Percentiles rank a stretch among this genome's conserved stretches.
phyloP scores from a whole-genome alignment of 768 basidiomycete species.

The Hericium erinaceus region DNA sequence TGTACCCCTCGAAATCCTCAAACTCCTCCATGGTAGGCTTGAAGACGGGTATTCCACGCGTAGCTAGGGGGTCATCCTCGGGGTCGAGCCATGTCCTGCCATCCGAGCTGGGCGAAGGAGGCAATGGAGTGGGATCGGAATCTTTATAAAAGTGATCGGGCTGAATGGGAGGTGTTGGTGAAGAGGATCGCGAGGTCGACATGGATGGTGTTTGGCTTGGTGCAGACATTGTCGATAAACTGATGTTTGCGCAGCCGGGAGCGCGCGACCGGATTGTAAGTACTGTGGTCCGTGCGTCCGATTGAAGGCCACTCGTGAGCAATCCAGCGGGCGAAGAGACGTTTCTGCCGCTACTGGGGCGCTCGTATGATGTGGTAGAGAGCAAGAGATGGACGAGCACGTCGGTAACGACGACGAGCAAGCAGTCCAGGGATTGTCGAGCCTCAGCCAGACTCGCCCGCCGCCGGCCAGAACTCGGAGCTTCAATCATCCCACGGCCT shows the following conservation, averaged over 20 bases:
- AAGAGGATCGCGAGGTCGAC: slow-evolving; percentile 41
- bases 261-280: neutral
- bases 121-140: slow-evolving; percentile 33
- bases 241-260: neutral
- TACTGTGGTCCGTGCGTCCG: neutral
- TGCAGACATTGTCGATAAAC: slow-evolving; percentile 5
- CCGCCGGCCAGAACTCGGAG: neutral
- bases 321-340: too few relatives aligned
- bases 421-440: neutral
- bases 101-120: slow-evolving; percentile 56
- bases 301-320: too few relatives aligned
- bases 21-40: slow-evolving; percentile 91
- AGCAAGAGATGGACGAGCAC: neutral
- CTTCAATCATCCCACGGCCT: neutral
- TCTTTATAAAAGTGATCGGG: slow-evolving; percentile 83
- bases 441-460: neutral
- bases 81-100: slow-evolving; percentile 64
- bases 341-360: too few relatives aligned
- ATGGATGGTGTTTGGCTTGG: slow-evolving; percentile 23
- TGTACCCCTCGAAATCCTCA: slow-evolving; percentile 83
- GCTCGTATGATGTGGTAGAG: neutral
- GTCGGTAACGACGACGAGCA: neutral
- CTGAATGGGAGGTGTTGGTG: slow-evolving; percentile 37
- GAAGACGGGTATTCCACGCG: slow-evolving; percentile 94
- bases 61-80: slow-evolving; percentile 69